Conservation (phyloP, 1,284 basidiomycete species). For the Sphaerobolus stellatus region DNA sequence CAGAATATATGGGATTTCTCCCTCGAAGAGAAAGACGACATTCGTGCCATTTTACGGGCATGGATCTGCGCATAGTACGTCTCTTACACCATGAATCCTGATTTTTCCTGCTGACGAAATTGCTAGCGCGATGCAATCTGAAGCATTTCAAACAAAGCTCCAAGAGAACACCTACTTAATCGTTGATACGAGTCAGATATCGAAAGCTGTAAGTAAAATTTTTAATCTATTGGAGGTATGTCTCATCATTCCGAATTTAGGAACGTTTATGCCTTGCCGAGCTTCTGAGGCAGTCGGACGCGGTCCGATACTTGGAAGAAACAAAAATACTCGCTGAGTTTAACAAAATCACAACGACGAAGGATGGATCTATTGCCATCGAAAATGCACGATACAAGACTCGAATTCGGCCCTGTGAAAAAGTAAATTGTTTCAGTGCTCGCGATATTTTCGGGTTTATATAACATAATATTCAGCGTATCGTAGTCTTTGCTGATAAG, state of each 20-base stretch:
- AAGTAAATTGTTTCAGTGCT: neutral
- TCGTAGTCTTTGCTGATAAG: neutral
- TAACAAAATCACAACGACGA: neutral
- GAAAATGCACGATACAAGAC: slow-evolving; percentile 2
- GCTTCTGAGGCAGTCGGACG: neutral
- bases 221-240: neutral
- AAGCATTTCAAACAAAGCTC: no score
- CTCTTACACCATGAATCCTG: no score
- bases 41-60: no score
- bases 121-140: no score
- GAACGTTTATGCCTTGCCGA: neutral
- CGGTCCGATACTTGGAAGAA: neutral
- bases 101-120: no score
- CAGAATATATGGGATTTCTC: no score
- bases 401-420: neutral
- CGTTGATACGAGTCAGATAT: no score
- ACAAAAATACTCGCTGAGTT: neutral
- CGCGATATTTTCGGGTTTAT: neutral
- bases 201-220: no score
- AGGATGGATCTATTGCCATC: neutral
- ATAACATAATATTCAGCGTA: neutral
- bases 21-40: no score
- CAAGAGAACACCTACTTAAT: no score
- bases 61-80: no score
- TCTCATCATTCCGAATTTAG: neutral